Conservation (phyloP, 2,329 filamentous ascomycete species). For the Hypocrella siamensis region DNA sequence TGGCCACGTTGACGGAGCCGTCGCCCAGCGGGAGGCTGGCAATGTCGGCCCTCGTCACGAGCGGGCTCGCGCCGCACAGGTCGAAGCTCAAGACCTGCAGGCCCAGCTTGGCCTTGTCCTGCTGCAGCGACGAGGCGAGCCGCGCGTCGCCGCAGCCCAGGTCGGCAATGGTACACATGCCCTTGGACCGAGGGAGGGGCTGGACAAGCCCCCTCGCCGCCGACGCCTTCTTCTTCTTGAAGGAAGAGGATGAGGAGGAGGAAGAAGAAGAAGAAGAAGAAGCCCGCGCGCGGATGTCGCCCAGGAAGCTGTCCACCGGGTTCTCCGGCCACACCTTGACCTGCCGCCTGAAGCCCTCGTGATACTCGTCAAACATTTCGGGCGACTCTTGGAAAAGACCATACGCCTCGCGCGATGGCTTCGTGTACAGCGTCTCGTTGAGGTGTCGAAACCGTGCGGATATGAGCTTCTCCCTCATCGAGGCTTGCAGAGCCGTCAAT, state of each 20-base stretch:
- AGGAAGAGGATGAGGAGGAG: too few relatives aligned
- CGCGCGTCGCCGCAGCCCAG: conserved; percentile 86
- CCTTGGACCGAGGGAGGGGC: conserved; percentile 56
- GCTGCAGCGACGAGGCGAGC: conserved; percentile 53
- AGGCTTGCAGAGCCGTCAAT: conserved; percentile 80
- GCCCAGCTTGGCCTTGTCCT: conserved; percentile 48
- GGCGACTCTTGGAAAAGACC: conserved; percentile 70
- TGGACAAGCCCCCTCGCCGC: too few relatives aligned
- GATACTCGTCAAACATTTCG: conserved; percentile 92
- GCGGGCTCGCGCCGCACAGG: conserved; percentile 57
- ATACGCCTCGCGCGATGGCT: conserved; percentile 70
- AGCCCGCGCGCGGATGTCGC: conserved; percentile 50
- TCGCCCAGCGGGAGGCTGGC: conserved; percentile 63
- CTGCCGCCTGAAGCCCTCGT: conserved; percentile 89
- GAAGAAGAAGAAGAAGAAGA: too few relatives aligned
- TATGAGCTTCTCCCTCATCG: conserved; percentile 89
- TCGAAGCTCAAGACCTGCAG: conserved; percentile 75
- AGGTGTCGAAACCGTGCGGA: conserved; percentile 94
- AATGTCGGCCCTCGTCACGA: conserved; percentile 82
- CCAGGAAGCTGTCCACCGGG: conserved; percentile 77
- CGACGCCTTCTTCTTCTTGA: too few relatives aligned
- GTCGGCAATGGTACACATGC: conserved; percentile 69
- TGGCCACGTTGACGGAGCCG: conserved; percentile 65
- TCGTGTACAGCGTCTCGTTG: conserved; percentile 93
- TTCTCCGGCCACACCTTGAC: conserved; percentile 95